Conservation (phyloP, 805 yeast species). For the Candida boleticola region DNA sequence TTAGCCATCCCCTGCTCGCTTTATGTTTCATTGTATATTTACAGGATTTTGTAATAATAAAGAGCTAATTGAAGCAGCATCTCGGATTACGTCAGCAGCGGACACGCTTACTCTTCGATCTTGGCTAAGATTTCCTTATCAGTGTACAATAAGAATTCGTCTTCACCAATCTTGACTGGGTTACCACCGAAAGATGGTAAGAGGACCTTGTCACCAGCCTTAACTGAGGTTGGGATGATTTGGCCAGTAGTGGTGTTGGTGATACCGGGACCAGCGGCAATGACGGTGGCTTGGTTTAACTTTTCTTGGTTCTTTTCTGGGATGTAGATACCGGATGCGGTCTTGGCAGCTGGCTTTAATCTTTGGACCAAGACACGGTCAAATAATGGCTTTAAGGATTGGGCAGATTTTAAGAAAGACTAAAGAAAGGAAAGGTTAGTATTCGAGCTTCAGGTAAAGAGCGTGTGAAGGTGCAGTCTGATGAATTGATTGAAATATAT, state of each 20-base stretch:
- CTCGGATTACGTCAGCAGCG: neutral
- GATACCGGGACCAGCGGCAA: slow-evolving; percentile 95
- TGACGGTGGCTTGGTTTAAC: slow-evolving; percentile 85
- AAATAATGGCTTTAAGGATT: slow-evolving; percentile 85
- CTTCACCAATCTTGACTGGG: slow-evolving; percentile 82
- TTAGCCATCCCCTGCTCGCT: neutral
- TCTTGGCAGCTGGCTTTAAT: slow-evolving; percentile 84
- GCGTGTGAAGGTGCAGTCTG: neutral
- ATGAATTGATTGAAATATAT: no score
- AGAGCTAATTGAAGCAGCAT: neutral
- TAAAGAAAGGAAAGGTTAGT: slow-evolving; percentile 11
- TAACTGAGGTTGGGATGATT: slow-evolving; percentile 68
- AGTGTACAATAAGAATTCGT: slow-evolving; percentile 79
- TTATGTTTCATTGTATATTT: no score
- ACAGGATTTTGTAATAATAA: neutral
- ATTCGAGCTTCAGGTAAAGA: no score
- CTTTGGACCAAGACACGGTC: slow-evolving; percentile 97
- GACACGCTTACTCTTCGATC: slow-evolving; percentile 55
- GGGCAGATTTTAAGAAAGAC: slow-evolving; percentile 75
- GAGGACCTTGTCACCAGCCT: slow-evolving; percentile 90
- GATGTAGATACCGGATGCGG: slow-evolving; percentile 88
- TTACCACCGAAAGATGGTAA: slow-evolving; percentile 95
- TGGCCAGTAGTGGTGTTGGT: slow-evolving; percentile 69
- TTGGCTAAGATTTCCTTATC: slow-evolving; percentile 95
- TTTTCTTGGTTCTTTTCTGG: slow-evolving; percentile 97